phyloP scores from a whole-genome alignment of 768 basidiomycete species.

The Cubamyces sp. region DNA sequence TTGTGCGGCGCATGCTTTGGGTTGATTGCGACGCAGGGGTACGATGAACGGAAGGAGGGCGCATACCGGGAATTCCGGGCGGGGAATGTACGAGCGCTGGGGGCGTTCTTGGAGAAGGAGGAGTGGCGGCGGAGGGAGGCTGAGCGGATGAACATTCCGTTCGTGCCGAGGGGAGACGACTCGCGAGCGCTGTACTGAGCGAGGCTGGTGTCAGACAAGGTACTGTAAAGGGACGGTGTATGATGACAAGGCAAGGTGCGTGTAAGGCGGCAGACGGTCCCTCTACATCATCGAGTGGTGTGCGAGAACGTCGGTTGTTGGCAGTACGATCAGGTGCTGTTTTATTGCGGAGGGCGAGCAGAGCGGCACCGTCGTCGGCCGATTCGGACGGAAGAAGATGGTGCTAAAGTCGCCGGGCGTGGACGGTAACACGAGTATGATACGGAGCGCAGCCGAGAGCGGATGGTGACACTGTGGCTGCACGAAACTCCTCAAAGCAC shows the following conservation, averaged over 20 bases:
- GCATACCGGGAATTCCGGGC: slow-evolving; percentile 84
- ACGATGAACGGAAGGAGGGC: slow-evolving; percentile 65
- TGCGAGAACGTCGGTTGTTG: neutral
- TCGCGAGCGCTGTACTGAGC: slow-evolving; percentile 61
- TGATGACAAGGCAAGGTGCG: neutral
- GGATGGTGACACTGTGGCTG: slow-evolving; percentile 6
- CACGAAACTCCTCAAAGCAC: neutral
- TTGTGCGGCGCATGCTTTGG: neutral
- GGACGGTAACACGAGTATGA: neutral
- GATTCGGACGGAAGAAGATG: no score
- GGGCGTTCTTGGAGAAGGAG: slow-evolving; percentile 75
- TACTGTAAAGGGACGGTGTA: neutral
- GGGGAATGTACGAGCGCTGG: slow-evolving; percentile 61
- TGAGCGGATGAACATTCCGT: slow-evolving; percentile 63
- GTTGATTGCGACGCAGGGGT: slow-evolving; percentile 48
- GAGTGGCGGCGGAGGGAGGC: slow-evolving; percentile 57
- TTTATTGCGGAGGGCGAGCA: neutral
- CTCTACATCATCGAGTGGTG: neutral
- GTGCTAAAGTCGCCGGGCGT: neutral
- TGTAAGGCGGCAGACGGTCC: neutral
- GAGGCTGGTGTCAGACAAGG: neutral
- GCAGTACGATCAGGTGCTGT: neutral
- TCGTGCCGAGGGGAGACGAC: slow-evolving; percentile 64
- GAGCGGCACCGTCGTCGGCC: neutral
- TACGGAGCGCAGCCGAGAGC: neutral